Percentiles rank a stretch among this genome's conserved stretches.
Conservation (phyloP, 1,139 yeast species). For the Lodderomyces oxycetoniae region DNA sequence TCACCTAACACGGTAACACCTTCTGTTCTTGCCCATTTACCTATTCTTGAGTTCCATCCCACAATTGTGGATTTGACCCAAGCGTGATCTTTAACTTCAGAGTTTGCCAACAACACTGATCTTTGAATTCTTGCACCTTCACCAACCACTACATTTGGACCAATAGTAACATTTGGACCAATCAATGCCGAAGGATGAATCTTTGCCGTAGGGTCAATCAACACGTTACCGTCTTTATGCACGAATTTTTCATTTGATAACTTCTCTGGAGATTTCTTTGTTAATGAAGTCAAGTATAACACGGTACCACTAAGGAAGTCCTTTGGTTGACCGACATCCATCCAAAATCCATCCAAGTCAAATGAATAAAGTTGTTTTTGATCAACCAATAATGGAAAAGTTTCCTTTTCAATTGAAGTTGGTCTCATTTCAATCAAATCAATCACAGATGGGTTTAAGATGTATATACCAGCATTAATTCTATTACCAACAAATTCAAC, state of each 20-base stretch:
- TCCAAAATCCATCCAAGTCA: constrained; percentile 99
- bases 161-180: constrained; percentile 97
- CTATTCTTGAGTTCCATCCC: constrained; percentile 98
- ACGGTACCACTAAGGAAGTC: constrained; percentile 97
- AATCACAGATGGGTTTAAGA: constrained; percentile 93
- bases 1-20: constrained; percentile 98
- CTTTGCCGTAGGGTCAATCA: constrained; percentile 92
- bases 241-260: constrained; percentile 67
- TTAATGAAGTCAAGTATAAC: constrained; percentile 79
- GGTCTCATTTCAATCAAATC: constrained; percentile 97
- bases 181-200: constrained; percentile 90
- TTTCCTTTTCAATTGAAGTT: constrained; percentile 98
- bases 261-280: constrained; percentile 71
- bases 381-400: constrained; percentile 95
- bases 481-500: constrained; percentile 98
- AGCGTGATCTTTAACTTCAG: constrained; percentile 93
- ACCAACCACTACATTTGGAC: constrained; percentile 94
- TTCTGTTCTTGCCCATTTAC: constrained; percentile 99
- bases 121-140: constrained; percentile 98
- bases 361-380: constrained; percentile 86
- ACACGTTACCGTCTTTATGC: constrained; percentile 81
- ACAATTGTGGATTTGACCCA: constrained; percentile 97
- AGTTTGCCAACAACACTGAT: constrained; percentile 88
- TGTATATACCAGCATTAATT: constrained; percentile 95
- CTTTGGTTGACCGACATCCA: constrained; percentile 99